Percentiles rank a stretch among this genome's conserved stretches.
Conservation (phyloP, 768 basidiomycete genomes). For the Dioszegia hungarica region DNA sequence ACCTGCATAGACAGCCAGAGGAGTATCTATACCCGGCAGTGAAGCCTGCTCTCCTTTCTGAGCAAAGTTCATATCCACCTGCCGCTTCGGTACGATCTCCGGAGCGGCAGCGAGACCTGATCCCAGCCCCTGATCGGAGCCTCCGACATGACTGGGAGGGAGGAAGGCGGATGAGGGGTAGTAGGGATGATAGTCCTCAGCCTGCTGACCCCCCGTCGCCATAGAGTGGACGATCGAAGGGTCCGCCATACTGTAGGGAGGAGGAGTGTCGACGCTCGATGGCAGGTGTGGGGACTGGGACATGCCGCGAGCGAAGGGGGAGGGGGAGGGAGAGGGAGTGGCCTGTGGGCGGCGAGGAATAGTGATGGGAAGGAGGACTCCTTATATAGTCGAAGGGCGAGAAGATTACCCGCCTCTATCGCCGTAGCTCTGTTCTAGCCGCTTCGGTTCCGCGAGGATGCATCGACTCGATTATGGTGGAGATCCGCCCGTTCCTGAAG, state of each 20-base stretch:
- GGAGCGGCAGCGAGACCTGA: background rate
- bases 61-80: constrained; percentile 36
- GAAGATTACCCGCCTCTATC: too few relatives aligned
- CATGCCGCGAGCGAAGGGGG: background rate
- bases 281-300: background rate
- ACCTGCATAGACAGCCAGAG: constrained; percentile 37
- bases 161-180: too few relatives aligned
- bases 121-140: too few relatives aligned
- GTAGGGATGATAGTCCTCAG: background rate
- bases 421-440: too few relatives aligned
- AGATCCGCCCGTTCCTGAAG: too few relatives aligned
- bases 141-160: too few relatives aligned
- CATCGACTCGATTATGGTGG: too few relatives aligned
- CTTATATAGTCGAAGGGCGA: background rate
- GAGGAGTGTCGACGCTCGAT: background rate
- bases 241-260: background rate
- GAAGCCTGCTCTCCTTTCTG: constrained; percentile 20
- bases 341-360: background rate
- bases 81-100: background rate
- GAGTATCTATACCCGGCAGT: constrained; percentile 24
- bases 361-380: background rate
- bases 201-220: too few relatives aligned
- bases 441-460: too few relatives aligned
- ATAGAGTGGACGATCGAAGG: background rate
- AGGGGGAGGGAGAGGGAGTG: background rate